Conservation (phyloP, 2,329 filamentous ascomycete species). For the Aureobasidium sp. region DNA sequence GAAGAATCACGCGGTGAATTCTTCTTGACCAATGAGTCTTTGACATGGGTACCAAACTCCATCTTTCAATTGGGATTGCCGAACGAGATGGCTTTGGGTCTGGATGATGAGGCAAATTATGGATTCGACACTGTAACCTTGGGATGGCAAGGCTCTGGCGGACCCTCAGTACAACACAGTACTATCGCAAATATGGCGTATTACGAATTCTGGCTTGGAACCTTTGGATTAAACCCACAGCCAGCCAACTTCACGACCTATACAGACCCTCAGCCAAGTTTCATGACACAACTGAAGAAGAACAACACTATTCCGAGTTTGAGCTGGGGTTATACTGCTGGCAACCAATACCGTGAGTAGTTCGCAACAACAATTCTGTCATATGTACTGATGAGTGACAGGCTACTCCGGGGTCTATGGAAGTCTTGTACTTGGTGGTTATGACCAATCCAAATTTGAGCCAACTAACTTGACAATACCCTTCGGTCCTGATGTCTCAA, state of each 20-base stretch:
- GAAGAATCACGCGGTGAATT: slow-evolving; percentile 21
- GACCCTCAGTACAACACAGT: slow-evolving; percentile 22
- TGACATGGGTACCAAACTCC: slow-evolving; percentile 52
- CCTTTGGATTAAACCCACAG: slow-evolving; percentile 27
- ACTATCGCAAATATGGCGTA: slow-evolving; percentile 18
- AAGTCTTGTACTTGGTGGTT: slow-evolving; percentile 31
- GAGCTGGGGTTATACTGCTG: slow-evolving; percentile 30
- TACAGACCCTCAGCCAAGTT: slow-evolving; percentile 27
- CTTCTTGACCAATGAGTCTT: slow-evolving; percentile 47
- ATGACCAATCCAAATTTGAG: slow-evolving; percentile 29
- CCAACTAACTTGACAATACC: slow-evolving; percentile 24
- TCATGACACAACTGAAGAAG: slow-evolving; percentile 23
- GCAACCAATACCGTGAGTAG: slow-evolving; percentile 26
- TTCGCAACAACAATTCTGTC: not conserved
- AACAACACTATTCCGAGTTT: slow-evolving; percentile 27
- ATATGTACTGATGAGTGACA: not conserved
- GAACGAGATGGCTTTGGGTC: slow-evolving; percentile 43
- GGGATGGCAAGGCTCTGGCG: slow-evolving; percentile 27
- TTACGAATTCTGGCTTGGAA: slow-evolving; percentile 25
- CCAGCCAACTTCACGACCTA: slow-evolving; percentile 29
- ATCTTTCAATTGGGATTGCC: slow-evolving; percentile 51
- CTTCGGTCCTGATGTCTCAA: slow-evolving; percentile 23
- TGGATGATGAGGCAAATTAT: slow-evolving; percentile 21
- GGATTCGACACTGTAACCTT: slow-evolving; percentile 27
- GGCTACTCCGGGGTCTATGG: slow-evolving; percentile 26